A percentile compares a stretch with the other conserved stretches of the same genome.
phyloP scores from a whole-genome alignment of 2,329 filamentous ascomycete species.

The Aphanocladium album region DNA sequence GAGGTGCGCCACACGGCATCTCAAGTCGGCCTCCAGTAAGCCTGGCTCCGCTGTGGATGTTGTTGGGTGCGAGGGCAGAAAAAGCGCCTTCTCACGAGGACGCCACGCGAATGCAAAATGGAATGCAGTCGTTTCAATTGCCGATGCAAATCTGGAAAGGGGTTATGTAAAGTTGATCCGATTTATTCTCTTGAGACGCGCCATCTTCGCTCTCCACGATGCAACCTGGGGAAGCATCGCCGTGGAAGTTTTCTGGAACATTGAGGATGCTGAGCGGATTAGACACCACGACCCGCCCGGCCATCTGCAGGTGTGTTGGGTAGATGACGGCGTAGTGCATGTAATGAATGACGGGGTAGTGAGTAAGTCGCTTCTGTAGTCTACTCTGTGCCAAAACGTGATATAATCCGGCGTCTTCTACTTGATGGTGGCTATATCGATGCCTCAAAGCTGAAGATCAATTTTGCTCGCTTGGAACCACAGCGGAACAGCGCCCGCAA shows the following conservation, averaged over 20 bases:
- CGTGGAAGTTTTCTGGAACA: neutral
- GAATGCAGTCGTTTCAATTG: neutral
- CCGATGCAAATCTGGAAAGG: neutral
- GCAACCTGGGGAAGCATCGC: neutral
- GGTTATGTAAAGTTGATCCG: neutral
- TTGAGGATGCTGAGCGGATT: too few species aligned
- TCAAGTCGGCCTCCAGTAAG: neutral
- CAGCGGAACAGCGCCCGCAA: neutral
- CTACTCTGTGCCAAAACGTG: neutral
- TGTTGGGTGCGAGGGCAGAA: neutral
- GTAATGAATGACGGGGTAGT: neutral
- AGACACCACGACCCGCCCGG: neutral
- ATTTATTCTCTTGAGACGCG: neutral
- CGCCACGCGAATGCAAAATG: neutral
- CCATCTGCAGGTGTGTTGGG: neutral
- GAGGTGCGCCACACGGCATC: constrained; percentile 9
- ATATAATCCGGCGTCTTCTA: neutral
- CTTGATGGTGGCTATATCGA: neutral
- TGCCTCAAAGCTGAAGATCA: neutral
- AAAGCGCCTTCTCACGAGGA: neutral
- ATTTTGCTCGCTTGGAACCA: neutral
- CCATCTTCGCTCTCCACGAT: neutral
- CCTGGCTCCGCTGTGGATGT: constrained; percentile 6
- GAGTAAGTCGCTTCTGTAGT: neutral
- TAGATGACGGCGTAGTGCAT: neutral